Percentiles rank a stretch among this genome's conserved stretches.
These are phyloP conservation scores for Rhodomyrtus tomentosa DNA, from an alignment of 345 rosid species.

Conservation along the genomic window DNA sequence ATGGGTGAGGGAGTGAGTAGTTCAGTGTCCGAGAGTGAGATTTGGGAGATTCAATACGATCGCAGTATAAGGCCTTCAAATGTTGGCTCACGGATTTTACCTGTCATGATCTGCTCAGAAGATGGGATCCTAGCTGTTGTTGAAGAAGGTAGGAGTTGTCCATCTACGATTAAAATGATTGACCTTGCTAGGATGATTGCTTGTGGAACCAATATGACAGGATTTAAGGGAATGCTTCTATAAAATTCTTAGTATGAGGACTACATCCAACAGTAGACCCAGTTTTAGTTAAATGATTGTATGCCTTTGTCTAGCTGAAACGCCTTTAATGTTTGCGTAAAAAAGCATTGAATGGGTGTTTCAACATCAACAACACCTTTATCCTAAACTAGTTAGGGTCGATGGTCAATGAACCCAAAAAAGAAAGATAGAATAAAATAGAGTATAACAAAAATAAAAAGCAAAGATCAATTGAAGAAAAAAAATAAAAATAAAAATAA, in stretches of 20 bases:
- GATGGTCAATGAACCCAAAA: too few relatives aligned
- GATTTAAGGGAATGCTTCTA: not conserved
- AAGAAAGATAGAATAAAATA: too few relatives aligned
- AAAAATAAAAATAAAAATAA: too few relatives aligned
- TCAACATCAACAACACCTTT: too few relatives aligned
- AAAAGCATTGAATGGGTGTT: not conserved
- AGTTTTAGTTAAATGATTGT: not conserved
- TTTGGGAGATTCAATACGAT: conserved; percentile 87
- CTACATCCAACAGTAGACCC: not conserved
- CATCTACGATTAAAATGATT: not conserved
- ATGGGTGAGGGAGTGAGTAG: conserved; percentile 17
- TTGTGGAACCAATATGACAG: not conserved
- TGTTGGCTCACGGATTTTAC: conserved; percentile 41
- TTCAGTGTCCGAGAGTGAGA: conserved; percentile 69
- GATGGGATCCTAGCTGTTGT: conserved; percentile 84
- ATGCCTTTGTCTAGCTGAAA: not conserved
- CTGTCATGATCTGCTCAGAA: conserved; percentile 83
- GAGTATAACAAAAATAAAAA: too few relatives aligned
- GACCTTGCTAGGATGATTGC: not conserved
- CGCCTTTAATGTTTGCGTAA: not conserved
- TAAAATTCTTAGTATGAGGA: not conserved
- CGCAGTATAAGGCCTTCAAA: conserved; percentile 38
- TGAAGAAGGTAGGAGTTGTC: conserved; percentile 48
- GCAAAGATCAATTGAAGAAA: too few relatives aligned
- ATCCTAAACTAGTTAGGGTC: too few relatives aligned